phyloP scores from a whole-genome alignment of 2,329 filamentous ascomycete species.

The Chaetothyriales sp. region DNA sequence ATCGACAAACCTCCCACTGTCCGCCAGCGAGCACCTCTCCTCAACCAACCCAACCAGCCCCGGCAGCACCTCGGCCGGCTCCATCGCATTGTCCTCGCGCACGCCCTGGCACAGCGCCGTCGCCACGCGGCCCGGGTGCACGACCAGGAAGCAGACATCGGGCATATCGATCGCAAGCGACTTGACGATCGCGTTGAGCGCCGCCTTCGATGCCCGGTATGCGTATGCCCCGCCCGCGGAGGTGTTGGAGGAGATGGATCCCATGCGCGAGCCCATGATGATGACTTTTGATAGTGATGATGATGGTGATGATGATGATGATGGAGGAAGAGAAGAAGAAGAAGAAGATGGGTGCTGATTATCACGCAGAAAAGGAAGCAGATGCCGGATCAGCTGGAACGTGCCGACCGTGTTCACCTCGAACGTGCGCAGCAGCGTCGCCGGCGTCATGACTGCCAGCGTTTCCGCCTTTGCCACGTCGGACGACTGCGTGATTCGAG shows the following conservation, averaged over 20 bases:
- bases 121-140: conserved; percentile 31
- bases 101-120: conserved; percentile 28
- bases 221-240: conserved; percentile 28
- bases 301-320: conserved; percentile 23
- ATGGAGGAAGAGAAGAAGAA: background rate
- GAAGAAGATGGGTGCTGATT: background rate
- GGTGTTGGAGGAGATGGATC: conserved; percentile 29
- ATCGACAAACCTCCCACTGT: conserved; percentile 29
- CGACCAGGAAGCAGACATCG: conserved; percentile 26
- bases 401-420: conserved; percentile 30
- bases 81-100: conserved; percentile 25
- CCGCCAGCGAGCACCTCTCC: conserved; percentile 21
- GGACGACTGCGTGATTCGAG: background rate
- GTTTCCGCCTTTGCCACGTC: conserved; percentile 16
- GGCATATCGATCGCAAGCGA: conserved; percentile 30
- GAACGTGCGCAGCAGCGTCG: conserved; percentile 20
- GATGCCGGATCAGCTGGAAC: conserved; percentile 27
- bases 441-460: conserved; percentile 11
- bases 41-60: conserved; percentile 26
- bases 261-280: conserved; percentile 30
- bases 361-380: conserved; percentile 23
- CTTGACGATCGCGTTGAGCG: conserved; percentile 31
- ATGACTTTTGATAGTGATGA: conserved; percentile 29
- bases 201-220: conserved; percentile 31
- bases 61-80: conserved; percentile 27